Percentiles rank a stretch among this genome's conserved stretches.
These are phyloP conservation scores for Solidago caesia DNA, from an alignment of 129 eudicot species.

Conservation along the genomic window DNA sequence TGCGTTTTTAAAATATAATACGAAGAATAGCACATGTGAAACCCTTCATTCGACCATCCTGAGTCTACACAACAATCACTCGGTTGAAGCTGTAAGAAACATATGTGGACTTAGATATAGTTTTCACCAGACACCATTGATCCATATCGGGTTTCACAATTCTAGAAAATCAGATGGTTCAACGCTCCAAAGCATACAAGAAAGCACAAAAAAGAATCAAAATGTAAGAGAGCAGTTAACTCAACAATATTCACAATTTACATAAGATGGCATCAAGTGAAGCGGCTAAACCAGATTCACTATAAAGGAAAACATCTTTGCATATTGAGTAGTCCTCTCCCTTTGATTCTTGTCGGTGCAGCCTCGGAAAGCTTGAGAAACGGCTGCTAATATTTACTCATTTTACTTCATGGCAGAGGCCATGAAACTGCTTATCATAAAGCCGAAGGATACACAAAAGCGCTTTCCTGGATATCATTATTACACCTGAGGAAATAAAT, in stretches of 20 bases:
- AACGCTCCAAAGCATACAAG: not conserved
- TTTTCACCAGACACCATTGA: not conserved
- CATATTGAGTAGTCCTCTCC: not conserved
- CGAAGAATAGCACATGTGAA: no score
- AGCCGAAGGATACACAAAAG: conserved; percentile 7
- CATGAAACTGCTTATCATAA: conserved; percentile 10
- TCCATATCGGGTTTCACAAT: not conserved
- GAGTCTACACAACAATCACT: no score
- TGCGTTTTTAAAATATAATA: no score
- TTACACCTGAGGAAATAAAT: conserved; percentile 22
- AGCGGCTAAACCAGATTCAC: conserved; percentile 13
- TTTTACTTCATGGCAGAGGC: not conserved
- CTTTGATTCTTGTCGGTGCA: conserved; percentile 9
- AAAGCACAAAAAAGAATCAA: not conserved
- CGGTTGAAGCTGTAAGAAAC: no score
- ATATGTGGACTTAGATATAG: no score
- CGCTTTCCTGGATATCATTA: not conserved
- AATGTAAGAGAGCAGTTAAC: conserved; percentile 24
- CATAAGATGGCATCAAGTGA: conserved; percentile 32
- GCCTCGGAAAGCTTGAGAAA: not conserved
- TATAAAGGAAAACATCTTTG: conserved; percentile 15
- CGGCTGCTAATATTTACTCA: conserved; percentile 4
- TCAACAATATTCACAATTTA: conserved; percentile 37
- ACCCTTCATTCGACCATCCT: no score
- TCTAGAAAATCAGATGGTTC: not conserved